Evolutionary conservation across 2,329 filamentous ascomycete species (phyloP), one percentile per base, ranked within the genome.

Genomic region (Cladobotryum protrusum): DNA sequence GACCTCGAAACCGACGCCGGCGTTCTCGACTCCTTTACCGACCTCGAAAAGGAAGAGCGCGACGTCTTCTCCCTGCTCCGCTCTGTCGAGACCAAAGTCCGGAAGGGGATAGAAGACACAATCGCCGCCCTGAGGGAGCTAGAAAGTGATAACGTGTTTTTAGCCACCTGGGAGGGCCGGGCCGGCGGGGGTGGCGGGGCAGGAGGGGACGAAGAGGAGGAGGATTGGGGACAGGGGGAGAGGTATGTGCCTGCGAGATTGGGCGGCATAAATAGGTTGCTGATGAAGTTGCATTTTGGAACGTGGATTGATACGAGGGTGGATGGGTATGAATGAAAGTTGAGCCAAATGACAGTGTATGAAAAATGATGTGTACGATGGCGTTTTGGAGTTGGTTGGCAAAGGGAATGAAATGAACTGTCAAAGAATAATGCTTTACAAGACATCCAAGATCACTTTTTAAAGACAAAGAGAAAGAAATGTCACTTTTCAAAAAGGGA

Each of bases 201-300:
- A 12, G 43, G 41, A 13, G 51, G 47, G 42, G 44, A 39, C 20
- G 51, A 46, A 6, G 43, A 35, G 3, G 46, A 53, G 8, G 43
- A 47, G 13, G 51, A 53, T 33, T 50, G 45, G 33, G 51, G 51
- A 4, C 46, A 50, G n/a, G 51, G 48, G 7, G 51, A 53, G 18
- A 50, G 36, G 35, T 96, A 88, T 64, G 75, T 84, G 29, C 86
- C 89, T 1, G 77, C 81, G 54, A 82, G 86, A 53, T 80, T 89
- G 3, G 88, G 88, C 0, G 87, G 89, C 1, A 82, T 96, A 42
- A 89, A 96, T 70, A 76, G 87, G 52, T 68, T 96, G 63, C 67
- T 96, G 63, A 95, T 96, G 89, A 96, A 96, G 72, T 72, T 96
- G 59, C 90, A 96, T 61, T 82, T 82, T 65, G 79, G 79, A 17